phyloP scores from a whole-genome alignment of 768 basidiomycete genomes.

The Stropharia rugosoannulata region DNA sequence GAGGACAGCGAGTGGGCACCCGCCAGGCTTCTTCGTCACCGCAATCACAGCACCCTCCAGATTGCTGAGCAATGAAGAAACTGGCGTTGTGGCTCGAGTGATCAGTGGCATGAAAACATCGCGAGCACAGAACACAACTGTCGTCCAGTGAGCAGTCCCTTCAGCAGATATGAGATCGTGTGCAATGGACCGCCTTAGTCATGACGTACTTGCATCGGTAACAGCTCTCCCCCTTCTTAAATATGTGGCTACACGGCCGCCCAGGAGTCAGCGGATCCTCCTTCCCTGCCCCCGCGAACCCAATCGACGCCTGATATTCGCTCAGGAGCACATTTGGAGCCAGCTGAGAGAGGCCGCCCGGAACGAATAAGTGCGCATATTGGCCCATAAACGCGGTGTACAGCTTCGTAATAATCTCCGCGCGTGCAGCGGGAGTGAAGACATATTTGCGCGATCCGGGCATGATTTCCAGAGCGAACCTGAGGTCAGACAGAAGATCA shows the following conservation, averaged over 20 bases:
- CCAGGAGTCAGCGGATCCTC: conserved; percentile 64
- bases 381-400: conserved; percentile 84
- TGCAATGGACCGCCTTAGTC: conserved; percentile 1
- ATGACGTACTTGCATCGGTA: conserved; percentile 87
- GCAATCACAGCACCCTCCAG: conserved; percentile 94
- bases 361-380: conserved; percentile 71
- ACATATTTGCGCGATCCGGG: conserved; percentile 76
- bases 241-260: conserved; percentile 79
- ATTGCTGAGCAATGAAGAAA: conserved; percentile 91
- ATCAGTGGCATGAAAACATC: conserved; percentile 87
- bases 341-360: conserved; percentile 58
- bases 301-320: conserved; percentile 63
- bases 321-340: conserved; percentile 65
- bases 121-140: conserved; percentile 85
- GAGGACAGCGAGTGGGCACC: conserved; percentile 60
- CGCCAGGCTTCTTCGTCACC: conserved; percentile 92
- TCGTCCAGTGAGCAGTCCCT: conserved; percentile 93
- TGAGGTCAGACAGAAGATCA: conserved; percentile 70
- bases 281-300: conserved; percentile 58
- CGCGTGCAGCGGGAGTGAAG: conserved; percentile 71
- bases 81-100: conserved; percentile 89
- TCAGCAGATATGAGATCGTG: conserved; percentile 11
- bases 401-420: conserved; percentile 79
- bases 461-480: conserved; percentile 79
- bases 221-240: conserved; percentile 89